Evolutionary conservation across 2,329 filamentous ascomycete genomes (phyloP).

Genomic region (Davidsoniella eucalypti): DNA sequence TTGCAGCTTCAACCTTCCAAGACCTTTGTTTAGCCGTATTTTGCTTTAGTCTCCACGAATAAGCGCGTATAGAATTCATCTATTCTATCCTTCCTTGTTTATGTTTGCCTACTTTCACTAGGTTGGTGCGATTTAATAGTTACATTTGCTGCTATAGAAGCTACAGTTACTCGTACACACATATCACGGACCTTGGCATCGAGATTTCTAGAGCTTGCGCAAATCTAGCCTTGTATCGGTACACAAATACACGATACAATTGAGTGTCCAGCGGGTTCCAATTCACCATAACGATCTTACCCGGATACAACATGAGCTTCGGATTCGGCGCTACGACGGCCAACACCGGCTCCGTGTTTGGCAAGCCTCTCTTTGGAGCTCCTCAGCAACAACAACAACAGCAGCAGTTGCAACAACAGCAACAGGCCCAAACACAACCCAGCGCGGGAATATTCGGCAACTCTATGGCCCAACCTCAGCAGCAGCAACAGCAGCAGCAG

Average conservation of each 20-base stretch:
- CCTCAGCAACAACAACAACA: slow-evolving; percentile 20
- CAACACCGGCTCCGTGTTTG: slow-evolving; percentile 12
- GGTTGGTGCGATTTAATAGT: no score
- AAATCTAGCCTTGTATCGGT: background rate
- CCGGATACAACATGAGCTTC: slow-evolving; percentile 8
- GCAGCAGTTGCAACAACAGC: slow-evolving; percentile 20
- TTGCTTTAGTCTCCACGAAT: no score
- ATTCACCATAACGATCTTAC: background rate
- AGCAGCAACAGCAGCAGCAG: slow-evolving; percentile 25
- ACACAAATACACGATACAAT: background rate
- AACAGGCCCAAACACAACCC: background rate
- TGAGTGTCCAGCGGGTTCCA: background rate
- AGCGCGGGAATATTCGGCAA: slow-evolving; percentile 13
- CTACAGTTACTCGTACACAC: background rate
- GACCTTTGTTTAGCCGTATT: no score
- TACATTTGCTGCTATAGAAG: background rate
- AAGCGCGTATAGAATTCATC: no score
- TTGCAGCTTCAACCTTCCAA: no score
- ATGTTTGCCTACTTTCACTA: no score
- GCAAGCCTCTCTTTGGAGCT: slow-evolving; percentile 16
- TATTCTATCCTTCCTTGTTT: no score
- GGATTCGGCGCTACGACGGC: slow-evolving; percentile 2
- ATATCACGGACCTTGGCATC: no score
- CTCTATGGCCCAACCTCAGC: slow-evolving; percentile 1
- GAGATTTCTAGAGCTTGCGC: background rate